These are phyloP conservation scores for Salix exigua DNA, from an alignment of 345 rosid genomes.

Conservation along the genomic window DNA sequence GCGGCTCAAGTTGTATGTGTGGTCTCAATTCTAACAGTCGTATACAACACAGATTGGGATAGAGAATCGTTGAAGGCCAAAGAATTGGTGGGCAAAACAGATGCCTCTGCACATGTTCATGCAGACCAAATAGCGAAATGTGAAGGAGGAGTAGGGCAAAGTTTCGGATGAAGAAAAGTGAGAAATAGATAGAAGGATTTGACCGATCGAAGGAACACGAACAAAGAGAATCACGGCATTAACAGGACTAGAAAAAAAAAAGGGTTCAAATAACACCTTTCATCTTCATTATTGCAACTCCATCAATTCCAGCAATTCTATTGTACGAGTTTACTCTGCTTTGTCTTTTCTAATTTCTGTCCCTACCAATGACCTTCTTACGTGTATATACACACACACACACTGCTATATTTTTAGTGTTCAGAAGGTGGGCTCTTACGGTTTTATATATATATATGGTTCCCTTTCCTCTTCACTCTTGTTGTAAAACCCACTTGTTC, in stretches of 20 bases:
- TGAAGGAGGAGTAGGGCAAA: conserved; percentile 27
- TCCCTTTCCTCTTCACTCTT: no score
- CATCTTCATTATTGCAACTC: not conserved
- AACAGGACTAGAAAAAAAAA: not conserved
- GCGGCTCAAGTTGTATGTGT: conserved; percentile 80
- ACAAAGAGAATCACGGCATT: not conserved
- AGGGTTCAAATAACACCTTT: not conserved
- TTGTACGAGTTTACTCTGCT: not conserved
- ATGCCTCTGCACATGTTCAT: conserved; percentile 7
- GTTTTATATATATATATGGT: no score
- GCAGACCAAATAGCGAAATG: conserved; percentile 32
- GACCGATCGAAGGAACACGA: not conserved
- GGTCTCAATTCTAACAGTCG: conserved; percentile 54
- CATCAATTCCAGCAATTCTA: not conserved
- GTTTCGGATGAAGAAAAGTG: not conserved
- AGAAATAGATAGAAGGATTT: no score
- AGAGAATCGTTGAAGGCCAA: conserved; percentile 63
- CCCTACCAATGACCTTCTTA: not conserved
- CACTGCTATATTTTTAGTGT: not conserved
- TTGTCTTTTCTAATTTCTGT: conserved; percentile 12
- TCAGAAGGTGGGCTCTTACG: not conserved
- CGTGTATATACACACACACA: not conserved
- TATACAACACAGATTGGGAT: conserved; percentile 77
- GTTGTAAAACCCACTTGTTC: no score
- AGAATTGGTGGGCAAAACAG: conserved; percentile 52